Conservation (phyloP, 2,329 filamentous ascomycete species). For the Fusarium pilosicola region DNA sequence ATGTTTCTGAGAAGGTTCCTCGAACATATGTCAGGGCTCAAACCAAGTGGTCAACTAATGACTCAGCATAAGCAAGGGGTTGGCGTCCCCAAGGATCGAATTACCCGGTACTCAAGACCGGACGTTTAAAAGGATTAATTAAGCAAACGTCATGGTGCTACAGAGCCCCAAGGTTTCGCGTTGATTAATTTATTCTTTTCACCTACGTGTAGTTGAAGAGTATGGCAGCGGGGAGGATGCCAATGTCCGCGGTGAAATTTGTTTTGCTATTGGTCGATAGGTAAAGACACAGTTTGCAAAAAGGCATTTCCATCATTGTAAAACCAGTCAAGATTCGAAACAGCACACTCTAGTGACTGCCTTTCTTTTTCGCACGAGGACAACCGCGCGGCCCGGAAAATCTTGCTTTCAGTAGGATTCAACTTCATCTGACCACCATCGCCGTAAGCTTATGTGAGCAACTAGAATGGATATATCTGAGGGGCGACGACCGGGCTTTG, state of each 20-base stretch:
- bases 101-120: background rate
- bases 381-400: background rate
- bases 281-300: too few species aligned
- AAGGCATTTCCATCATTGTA: fast-evolving
- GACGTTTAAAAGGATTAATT: fast-evolving
- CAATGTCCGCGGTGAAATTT: too few species aligned
- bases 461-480: fast-evolving
- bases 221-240: fast-evolving
- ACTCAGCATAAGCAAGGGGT: background rate
- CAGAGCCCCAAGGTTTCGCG: fast-evolving
- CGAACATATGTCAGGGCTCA: background rate
- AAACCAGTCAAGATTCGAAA: fast-evolving
- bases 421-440: background rate
- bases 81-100: background rate
- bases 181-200: fast-evolving
- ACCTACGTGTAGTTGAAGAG: fast-evolving
- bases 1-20: background rate
- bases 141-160: fast-evolving
- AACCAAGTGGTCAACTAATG: too few species aligned
- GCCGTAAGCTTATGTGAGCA: constrained; percentile 1
- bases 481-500: fast-evolving
- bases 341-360: too few species aligned
- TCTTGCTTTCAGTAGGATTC: background rate
- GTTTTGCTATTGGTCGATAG: too few species aligned
- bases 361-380: too few species aligned